Conservation (phyloP, 768 basidiomycete species). For the Kwoniella sp. region DNA sequence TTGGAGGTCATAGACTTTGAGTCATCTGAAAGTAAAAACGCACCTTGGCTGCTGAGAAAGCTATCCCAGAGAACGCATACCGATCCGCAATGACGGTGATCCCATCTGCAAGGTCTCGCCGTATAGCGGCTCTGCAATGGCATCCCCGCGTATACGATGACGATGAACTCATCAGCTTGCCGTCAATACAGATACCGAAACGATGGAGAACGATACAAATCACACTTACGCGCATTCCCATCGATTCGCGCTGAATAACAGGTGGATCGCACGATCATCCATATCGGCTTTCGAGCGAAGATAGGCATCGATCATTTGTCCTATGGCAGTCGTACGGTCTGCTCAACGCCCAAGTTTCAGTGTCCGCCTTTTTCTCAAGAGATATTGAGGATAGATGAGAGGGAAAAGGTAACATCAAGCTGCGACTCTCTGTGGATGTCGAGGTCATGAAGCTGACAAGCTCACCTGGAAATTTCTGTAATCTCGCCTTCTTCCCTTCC, state of each 20-base stretch:
- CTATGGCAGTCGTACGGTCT: conserved; percentile 91
- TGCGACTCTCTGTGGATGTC: too few relatives aligned
- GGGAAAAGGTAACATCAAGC: too few relatives aligned
- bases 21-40: too few relatives aligned
- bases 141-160: too few relatives aligned
- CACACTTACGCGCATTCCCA: conserved; percentile 85
- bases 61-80: conserved; percentile 95
- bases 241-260: conserved; percentile 93
- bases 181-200: too few relatives aligned
- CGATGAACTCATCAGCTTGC: too few relatives aligned
- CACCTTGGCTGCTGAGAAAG: conserved; percentile 66
- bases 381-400: too few relatives aligned
- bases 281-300: conserved; percentile 79
- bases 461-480: conserved; percentile 88
- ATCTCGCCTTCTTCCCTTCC: conserved; percentile 60
- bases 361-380: background rate
- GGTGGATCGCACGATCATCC: conserved; percentile 87
- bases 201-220: too few relatives aligned
- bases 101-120: conserved; percentile 64
- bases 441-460: background rate
- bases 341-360: conserved; percentile 1
- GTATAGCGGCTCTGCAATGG: conserved; percentile 58
- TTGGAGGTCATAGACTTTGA: too few relatives aligned
- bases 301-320: conserved; percentile 90
- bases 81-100: conserved; percentile 83